These are phyloP conservation scores for Pseudopyrenochaeta lycopersici DNA, from an alignment of 2,329 filamentous ascomycete species.

Conservation along the genomic window DNA sequence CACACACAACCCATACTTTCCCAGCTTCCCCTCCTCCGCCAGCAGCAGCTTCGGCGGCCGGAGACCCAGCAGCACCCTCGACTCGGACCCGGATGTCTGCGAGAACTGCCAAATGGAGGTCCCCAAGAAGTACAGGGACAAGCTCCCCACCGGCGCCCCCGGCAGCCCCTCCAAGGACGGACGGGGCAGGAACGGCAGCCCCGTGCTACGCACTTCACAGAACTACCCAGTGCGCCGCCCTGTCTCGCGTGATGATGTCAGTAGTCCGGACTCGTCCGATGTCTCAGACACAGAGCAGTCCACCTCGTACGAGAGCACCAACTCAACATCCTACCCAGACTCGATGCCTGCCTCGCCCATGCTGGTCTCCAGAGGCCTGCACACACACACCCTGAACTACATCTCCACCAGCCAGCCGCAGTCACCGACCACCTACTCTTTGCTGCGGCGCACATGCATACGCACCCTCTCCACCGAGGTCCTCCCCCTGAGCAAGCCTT, in stretches of 20 bases:
- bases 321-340: slow-evolving; percentile 40
- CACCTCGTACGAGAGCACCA: slow-evolving; percentile 44
- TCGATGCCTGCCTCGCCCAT: slow-evolving; percentile 53
- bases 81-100: slow-evolving; percentile 62
- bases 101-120: slow-evolving; percentile 66
- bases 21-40: slow-evolving; percentile 46
- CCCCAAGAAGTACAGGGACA: slow-evolving; percentile 62
- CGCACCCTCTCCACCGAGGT: slow-evolving; percentile 66
- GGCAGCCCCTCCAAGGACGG: slow-evolving; percentile 60
- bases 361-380: slow-evolving; percentile 52
- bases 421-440: slow-evolving; percentile 62
- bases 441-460: slow-evolving; percentile 65
- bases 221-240: slow-evolving; percentile 61
- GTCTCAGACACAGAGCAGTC: slow-evolving; percentile 50
- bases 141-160: slow-evolving; percentile 62
- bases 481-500: slow-evolving; percentile 64
- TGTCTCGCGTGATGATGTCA: slow-evolving; percentile 35
- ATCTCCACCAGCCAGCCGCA: slow-evolving; percentile 66
- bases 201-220: slow-evolving; percentile 64
- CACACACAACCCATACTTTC: slow-evolving; percentile 60
- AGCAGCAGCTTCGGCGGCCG: slow-evolving; percentile 41
- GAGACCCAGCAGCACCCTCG: slow-evolving; percentile 48
- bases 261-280: slow-evolving; percentile 48
- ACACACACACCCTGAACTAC: slow-evolving; percentile 66
- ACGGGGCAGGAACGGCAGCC: slow-evolving; percentile 60